These are phyloP conservation scores for Globisporangium lucens DNA, from an alignment of 352 stramenopile genomes.

Conservation along the genomic window DNA sequence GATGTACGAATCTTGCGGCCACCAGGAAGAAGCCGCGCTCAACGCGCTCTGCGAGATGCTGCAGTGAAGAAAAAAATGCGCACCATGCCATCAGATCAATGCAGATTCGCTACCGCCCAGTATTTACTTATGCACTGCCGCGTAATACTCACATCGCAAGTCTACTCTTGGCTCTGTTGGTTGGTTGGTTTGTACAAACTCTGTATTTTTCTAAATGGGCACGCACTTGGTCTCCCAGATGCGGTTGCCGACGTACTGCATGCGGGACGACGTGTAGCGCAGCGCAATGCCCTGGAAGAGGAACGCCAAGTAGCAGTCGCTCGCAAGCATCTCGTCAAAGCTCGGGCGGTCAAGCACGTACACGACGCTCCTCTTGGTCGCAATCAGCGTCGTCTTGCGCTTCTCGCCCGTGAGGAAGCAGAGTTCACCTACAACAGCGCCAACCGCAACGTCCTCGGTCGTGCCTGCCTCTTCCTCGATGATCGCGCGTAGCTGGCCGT, in stretches of 20 bases:
- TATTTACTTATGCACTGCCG: not conserved
- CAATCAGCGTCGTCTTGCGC: conserved; percentile 72
- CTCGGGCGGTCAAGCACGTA: conserved; percentile 59
- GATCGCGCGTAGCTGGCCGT: conserved; percentile 61
- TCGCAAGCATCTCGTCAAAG: conserved; percentile 61
- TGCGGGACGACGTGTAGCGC: conserved; percentile 67
- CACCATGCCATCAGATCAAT: not conserved
- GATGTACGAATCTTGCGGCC: conserved; percentile 62
- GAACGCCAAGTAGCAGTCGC: conserved; percentile 66
- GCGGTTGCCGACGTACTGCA: conserved; percentile 81
- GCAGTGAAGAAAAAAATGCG: conserved; percentile 5
- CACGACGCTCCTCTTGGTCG: conserved; percentile 52
- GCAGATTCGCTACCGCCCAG: not conserved
- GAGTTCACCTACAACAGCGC: conserved; percentile 74
- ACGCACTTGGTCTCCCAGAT: conserved; percentile 86
- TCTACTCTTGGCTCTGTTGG: not conserved
- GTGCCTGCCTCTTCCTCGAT: conserved; percentile 80
- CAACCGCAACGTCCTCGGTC: conserved; percentile 63
- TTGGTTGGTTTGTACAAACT: not conserved
- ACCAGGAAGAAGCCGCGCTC: conserved; percentile 47
- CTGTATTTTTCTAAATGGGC: conserved; percentile 39
- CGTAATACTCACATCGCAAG: not conserved
- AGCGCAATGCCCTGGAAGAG: conserved; percentile 74
- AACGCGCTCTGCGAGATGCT: conserved; percentile 62
- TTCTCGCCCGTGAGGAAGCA: conserved; percentile 81